Base-by-base conservation (phyloP, 768 basidiomycete genomes). In the Sarcodon sp. region DNA sequence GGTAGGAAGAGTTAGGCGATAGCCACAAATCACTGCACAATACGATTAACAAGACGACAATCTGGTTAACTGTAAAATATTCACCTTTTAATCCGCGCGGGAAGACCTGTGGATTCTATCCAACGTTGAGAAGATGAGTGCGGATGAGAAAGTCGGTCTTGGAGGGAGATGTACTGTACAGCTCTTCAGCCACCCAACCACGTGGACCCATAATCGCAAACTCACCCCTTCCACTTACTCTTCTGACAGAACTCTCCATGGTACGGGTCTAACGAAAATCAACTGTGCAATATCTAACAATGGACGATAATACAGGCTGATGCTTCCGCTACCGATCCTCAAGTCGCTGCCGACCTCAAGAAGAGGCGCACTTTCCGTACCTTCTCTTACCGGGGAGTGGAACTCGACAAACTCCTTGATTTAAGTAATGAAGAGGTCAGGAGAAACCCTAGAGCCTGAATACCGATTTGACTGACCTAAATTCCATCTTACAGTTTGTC, bases 331-430 rank as follows among this genome's bases (percentile, higher is more conserved):
- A 94, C 93, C 69, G 92, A 96, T 69, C 90, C 92, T 62, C 68
- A 80, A 67, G 69, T 88, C 66, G 96, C 94, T 59, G 93, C 93
- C 53, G 94, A 93, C 66, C 78, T 94, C 73, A 96, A 96, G 85
- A 93, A 92, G 77, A 92, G 83, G 80, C 76, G 96, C 63, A 93
- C 91, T 50, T 98, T 98, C 87, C 87, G 90, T 63, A 97, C 94
- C 60, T 98, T 94, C 76, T 88, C 88, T 34, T 99, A 92, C 81
- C 87, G 96, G 62, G 96, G 96, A 59, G 71, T 99, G 60, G 93
- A 94, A 76, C 87, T 99, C 58, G 92, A 97, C 66, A 91, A 96
- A 71, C 88, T 98, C 66, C 73, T 99, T 58, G 96, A 99, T 67
- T 67, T 99, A 73, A 79, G 69, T 73, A 97, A 93, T 58, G 93